Conservation (phyloP, 805 yeast genomes). For the Myxozyma vanderwaltii region DNA sequence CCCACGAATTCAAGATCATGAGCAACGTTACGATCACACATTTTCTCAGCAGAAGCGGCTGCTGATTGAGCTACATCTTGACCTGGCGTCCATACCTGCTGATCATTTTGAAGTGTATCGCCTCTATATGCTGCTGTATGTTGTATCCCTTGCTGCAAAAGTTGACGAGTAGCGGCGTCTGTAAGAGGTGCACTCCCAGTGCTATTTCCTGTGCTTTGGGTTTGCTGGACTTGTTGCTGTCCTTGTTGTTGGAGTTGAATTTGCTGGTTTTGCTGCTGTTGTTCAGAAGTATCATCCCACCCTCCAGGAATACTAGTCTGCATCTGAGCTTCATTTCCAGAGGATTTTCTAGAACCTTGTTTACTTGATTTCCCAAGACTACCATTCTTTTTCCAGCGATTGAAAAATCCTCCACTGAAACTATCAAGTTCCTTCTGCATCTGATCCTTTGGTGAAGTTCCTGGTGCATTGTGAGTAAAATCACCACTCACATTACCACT, state of each 20-base stretch:
- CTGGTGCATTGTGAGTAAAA: neutral
- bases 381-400: conserved; percentile 6
- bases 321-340: neutral
- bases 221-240: neutral
- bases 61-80: conserved; percentile 24
- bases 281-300: conserved; percentile 23
- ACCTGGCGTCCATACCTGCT: conserved; percentile 14
- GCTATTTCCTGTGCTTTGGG: neutral
- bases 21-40: conserved; percentile 29
- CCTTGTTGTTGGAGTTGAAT: neutral
- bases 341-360: neutral
- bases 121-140: conserved; percentile 22
- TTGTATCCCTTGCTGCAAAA: conserved; percentile 26
- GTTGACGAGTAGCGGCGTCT: conserved; percentile 18
- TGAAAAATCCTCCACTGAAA: conserved; percentile 19
- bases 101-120: conserved; percentile 12
- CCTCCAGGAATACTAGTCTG: conserved; percentile 18
- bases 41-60: conserved; percentile 18
- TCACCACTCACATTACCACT: neutral
- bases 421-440: neutral
- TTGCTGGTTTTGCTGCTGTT: neutral
- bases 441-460: neutral
- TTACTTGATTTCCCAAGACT: neutral
- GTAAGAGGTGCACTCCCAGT: conserved; percentile 6
- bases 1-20: conserved; percentile 26